Evolutionary conservation across 129 eudicot species (phyloP).

Genomic region (Tanacetum coccineum): DNA sequence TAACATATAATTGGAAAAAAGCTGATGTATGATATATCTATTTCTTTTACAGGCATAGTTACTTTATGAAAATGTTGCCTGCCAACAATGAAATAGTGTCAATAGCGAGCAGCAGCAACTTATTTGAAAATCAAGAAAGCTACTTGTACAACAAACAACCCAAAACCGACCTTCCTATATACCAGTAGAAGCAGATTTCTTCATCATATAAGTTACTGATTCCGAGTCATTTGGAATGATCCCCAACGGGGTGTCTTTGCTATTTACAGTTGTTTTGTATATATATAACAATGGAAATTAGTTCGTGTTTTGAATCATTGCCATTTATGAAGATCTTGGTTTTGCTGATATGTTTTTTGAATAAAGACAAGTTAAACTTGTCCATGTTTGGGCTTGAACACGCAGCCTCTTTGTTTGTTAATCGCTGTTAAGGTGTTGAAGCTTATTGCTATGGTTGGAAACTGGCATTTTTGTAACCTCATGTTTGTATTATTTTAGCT

Average conservation of each 20-base stretch:
- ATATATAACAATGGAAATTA: slow-evolving; percentile 19
- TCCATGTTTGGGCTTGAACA: too few species aligned
- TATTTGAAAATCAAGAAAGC: slow-evolving; percentile 33
- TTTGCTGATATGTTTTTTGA: background rate
- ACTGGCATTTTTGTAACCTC: too few species aligned
- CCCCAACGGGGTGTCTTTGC: slow-evolving; percentile 12
- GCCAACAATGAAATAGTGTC: slow-evolving; percentile 39
- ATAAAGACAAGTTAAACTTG: too few species aligned
- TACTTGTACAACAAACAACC: slow-evolving; percentile 39
- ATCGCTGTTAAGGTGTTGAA: too few species aligned
- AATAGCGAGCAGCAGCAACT: slow-evolving; percentile 40
- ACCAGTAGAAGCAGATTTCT: slow-evolving; percentile 26
- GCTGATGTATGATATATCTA: background rate
- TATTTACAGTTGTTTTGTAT: slow-evolving; percentile 19
- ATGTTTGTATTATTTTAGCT: too few species aligned
- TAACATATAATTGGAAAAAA: background rate
- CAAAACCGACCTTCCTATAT: slow-evolving; percentile 72
- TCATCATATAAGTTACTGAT: slow-evolving; percentile 14
- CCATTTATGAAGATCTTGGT: background rate
- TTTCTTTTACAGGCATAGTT: slow-evolving; percentile 68
- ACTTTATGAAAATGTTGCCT: slow-evolving; percentile 74
- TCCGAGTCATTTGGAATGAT: slow-evolving; percentile 12
- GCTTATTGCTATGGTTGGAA: too few species aligned
- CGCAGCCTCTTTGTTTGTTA: too few species aligned
- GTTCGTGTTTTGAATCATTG: background rate